Conservation (phyloP, 441 rosid genomes). For the Populus hybrid region DNA sequence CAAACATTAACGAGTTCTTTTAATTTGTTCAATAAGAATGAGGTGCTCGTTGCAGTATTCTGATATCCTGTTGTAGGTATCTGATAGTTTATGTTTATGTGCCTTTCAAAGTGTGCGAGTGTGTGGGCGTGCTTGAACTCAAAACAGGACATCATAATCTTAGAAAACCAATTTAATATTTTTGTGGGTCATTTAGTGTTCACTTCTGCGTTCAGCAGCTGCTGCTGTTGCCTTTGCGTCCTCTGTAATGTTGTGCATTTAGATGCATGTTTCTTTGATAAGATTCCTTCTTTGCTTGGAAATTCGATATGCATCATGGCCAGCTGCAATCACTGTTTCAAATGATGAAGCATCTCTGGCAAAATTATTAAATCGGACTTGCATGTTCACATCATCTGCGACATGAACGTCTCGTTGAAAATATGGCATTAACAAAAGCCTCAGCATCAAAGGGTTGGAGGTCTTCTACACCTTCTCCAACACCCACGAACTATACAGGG, state of each 20-base stretch:
- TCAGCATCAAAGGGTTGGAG: no score
- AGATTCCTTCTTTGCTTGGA: background rate
- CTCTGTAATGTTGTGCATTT: background rate
- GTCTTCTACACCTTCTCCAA: no score
- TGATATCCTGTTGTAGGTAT: background rate
- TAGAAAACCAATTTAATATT: background rate
- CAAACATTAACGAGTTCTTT: background rate
- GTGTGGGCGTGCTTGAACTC: background rate
- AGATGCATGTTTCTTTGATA: background rate
- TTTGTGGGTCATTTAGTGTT: background rate
- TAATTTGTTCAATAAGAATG: background rate
- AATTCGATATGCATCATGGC: background rate
- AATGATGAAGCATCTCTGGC: background rate
- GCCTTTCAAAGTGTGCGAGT: background rate
- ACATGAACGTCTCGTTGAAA: constrained; percentile 20
- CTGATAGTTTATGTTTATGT: background rate
- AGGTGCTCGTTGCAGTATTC: background rate
- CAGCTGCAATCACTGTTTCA: no score
- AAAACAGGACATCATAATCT: background rate
- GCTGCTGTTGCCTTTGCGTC: background rate
- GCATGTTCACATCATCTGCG: background rate
- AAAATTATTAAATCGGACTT: background rate
- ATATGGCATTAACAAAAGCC: no score
- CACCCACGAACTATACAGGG: no score
- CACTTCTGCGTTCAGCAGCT: background rate